These are phyloP conservation scores for Penicillium bovifimosum DNA, from an alignment of 495 filamentous ascomycete genomes.

Conservation along the genomic window DNA sequence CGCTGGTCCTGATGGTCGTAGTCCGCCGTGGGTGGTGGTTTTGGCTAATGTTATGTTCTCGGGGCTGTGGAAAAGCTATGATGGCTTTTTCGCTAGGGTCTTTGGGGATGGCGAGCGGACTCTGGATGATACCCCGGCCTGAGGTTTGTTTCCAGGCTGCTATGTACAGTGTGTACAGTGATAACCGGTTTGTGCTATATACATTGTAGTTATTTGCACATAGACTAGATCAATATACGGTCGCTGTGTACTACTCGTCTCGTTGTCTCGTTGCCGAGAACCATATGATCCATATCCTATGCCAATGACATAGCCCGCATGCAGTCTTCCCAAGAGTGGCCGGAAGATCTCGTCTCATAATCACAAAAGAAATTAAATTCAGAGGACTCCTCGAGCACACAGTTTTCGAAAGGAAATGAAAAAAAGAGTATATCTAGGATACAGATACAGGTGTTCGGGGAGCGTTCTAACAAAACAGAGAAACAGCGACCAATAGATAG, in stretches of 20 bases:
- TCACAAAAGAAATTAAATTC: conserved; percentile 44
- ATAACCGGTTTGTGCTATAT: too few relatives aligned
- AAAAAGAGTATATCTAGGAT: conserved; percentile 44
- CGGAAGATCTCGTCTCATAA: conserved; percentile 4
- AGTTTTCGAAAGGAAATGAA: conserved; percentile 39
- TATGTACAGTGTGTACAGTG: too few relatives aligned
- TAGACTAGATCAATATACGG: not conserved
- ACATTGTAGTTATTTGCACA: not conserved
- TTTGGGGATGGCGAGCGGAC: conserved; percentile 93
- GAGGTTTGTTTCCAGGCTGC: not conserved
- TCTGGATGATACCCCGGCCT: conserved; percentile 23
- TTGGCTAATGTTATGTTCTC: conserved; percentile 44
- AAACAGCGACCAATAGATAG: conserved; percentile 30
- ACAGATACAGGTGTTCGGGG: conserved; percentile 46
- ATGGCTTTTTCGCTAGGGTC: conserved; percentile 54
- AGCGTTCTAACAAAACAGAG: conserved; percentile 44
- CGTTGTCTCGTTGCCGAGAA: not conserved
- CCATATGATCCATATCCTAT: not conserved
- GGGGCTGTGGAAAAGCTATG: conserved; percentile 69
- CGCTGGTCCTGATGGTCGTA: conserved; percentile 57
- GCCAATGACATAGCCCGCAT: not conserved
- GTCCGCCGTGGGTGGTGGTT: conserved; percentile 60
- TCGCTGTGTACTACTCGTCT: not conserved
- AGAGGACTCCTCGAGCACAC: conserved; percentile 35
- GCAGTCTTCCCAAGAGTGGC: too few relatives aligned